phyloP scores from a whole-genome alignment of 495 filamentous ascomycete genomes.

The Patellaria atrata region DNA sequence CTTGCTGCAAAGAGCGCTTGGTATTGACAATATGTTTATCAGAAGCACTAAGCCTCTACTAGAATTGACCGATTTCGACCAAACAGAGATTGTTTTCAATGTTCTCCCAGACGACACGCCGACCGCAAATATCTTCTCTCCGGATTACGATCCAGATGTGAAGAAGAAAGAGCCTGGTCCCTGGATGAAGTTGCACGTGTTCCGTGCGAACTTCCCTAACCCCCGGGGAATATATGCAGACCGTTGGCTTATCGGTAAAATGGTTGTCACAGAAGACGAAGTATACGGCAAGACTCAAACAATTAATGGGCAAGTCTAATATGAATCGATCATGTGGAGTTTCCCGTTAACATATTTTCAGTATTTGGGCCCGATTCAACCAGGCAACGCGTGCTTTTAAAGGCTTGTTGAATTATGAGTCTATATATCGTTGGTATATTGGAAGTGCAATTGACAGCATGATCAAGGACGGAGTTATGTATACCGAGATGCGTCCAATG shows the following conservation, averaged over 20 bases:
- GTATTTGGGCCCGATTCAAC: slow-evolving; percentile 30
- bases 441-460: slow-evolving; percentile 26
- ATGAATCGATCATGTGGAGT: background rate
- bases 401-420: slow-evolving; percentile 27
- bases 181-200: slow-evolving; percentile 23
- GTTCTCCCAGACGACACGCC: slow-evolving; percentile 15
- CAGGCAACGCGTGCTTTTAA: slow-evolving; percentile 28
- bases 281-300: slow-evolving; percentile 19
- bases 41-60: slow-evolving; percentile 19
- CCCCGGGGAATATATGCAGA: slow-evolving; percentile 14
- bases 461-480: slow-evolving; percentile 28
- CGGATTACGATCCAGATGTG: slow-evolving; percentile 16
- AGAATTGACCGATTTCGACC: slow-evolving; percentile 9
- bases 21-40: slow-evolving; percentile 23
- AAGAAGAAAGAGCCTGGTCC: slow-evolving; percentile 10
- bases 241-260: slow-evolving; percentile 18
- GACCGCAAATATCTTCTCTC: slow-evolving; percentile 19
- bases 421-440: slow-evolving; percentile 27
- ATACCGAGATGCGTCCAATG: slow-evolving; percentile 29
- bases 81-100: slow-evolving; percentile 26
- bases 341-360: slow-evolving; percentile 1
- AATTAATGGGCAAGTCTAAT: slow-evolving; percentile 19
- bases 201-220: slow-evolving; percentile 12
- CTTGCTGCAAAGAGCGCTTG: slow-evolving; percentile 17
- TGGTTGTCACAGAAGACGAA: slow-evolving; percentile 19